phyloP scores from a whole-genome alignment of 345 rosid species.

The Xanthoceras sorbifolium region DNA sequence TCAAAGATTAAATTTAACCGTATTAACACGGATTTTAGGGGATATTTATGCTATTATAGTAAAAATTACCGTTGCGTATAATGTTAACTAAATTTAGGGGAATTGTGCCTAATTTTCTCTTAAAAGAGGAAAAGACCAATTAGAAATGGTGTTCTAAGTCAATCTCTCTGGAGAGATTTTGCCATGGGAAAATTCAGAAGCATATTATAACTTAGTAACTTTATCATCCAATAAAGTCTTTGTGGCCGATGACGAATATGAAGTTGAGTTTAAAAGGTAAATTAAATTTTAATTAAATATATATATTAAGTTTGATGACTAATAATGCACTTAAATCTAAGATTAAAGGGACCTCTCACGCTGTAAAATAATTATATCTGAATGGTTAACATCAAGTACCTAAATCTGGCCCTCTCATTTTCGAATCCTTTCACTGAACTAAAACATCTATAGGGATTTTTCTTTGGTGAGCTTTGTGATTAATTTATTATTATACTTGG shows the following conservation, averaged over 20 bases:
- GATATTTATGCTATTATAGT: too few relatives aligned
- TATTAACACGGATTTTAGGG: too few relatives aligned
- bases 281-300: constrained; percentile 22
- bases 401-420: constrained; percentile 27
- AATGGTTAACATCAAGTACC: constrained; percentile 34
- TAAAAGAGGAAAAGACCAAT: constrained; percentile 2
- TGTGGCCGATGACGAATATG: constrained; percentile 32
- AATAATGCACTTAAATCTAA: constrained; percentile 31
- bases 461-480: not conserved
- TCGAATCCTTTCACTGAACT: not conserved
- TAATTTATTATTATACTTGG: not conserved
- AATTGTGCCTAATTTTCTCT: too few relatives aligned
- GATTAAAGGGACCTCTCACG: constrained; percentile 26
- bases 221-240: constrained; percentile 24
- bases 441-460: not conserved
- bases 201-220: constrained; percentile 22
- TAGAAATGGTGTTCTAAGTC: constrained; percentile 31
- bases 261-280: constrained; percentile 41
- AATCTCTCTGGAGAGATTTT: constrained; percentile 27
- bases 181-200: constrained; percentile 8
- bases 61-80: too few relatives aligned
- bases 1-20: too few relatives aligned
- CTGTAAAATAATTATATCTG: constrained; percentile 10
- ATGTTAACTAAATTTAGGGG: too few relatives aligned
- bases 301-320: constrained; percentile 35